Percentiles rank a stretch among this genome's conserved stretches.
phyloP scores from a whole-genome alignment of 164 flowering plant species.

The Umbellularia californica region DNA sequence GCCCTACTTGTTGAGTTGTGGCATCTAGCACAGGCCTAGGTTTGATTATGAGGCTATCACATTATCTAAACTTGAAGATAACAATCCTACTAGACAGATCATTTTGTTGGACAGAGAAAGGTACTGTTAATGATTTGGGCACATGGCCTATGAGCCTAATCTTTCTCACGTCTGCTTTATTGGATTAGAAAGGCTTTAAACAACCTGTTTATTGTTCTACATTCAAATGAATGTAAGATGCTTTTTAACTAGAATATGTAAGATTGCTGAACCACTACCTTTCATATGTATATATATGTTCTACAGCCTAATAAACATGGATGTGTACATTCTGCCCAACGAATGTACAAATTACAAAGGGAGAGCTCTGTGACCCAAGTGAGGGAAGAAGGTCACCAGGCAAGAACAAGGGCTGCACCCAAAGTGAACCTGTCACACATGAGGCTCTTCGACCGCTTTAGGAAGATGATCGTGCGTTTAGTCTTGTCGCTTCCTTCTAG shows the following conservation, averaged over 20 bases:
- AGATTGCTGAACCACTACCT: neutral
- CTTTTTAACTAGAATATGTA: neutral
- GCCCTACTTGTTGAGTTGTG: too few species aligned
- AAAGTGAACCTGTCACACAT: slow-evolving; percentile 40
- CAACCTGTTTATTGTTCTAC: neutral
- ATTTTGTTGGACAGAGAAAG: slow-evolving; percentile 28
- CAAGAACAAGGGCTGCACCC: neutral
- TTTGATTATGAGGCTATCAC: slow-evolving; percentile 7
- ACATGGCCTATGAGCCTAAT: slow-evolving; percentile 36
- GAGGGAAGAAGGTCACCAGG: slow-evolving; percentile 14
- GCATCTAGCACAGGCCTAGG: neutral
- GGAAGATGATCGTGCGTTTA: slow-evolving; percentile 56
- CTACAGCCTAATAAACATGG: slow-evolving; percentile 24
- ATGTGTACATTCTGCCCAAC: slow-evolving; percentile 44
- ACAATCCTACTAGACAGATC: slow-evolving; percentile 15
- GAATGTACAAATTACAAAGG: slow-evolving; percentile 31
- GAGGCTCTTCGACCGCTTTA: slow-evolving; percentile 63
- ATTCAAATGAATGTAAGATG: neutral
- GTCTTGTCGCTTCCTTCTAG: slow-evolving; percentile 41
- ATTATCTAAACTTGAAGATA: slow-evolving; percentile 8
- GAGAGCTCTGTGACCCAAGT: slow-evolving; percentile 40
- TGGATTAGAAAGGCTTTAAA: neutral
- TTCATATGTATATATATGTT: slow-evolving; percentile 9
- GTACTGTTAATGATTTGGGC: slow-evolving; percentile 61
- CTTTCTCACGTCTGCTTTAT: neutral